A percentile compares a stretch with the other conserved stretches of the same genome.
These are phyloP conservation scores for Solanum virginianum DNA, from an alignment of 257 asterid species.

Conservation along the genomic window DNA sequence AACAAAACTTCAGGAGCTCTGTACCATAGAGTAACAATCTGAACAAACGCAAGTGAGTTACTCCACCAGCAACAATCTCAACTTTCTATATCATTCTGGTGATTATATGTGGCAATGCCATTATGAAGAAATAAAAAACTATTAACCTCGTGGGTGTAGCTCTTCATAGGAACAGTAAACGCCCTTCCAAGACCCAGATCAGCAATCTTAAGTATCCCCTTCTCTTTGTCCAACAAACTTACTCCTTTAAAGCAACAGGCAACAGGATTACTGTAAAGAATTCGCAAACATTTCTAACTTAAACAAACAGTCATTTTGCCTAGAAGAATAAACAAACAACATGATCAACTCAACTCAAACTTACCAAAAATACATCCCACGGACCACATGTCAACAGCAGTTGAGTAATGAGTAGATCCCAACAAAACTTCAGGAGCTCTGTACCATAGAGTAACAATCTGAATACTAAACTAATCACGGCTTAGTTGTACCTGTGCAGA, in stretches of 20 bases:
- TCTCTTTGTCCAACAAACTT: slow-evolving; percentile 91
- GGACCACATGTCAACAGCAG: too few relatives aligned
- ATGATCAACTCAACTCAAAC: too few relatives aligned
- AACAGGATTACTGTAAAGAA: too few relatives aligned
- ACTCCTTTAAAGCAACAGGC: too few relatives aligned
- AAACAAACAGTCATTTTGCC: too few relatives aligned
- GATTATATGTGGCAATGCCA: neutral
- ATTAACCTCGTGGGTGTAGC: slow-evolving; percentile 84
- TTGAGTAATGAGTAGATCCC: too few relatives aligned
- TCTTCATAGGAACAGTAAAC: slow-evolving; percentile 87
- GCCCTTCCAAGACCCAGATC: slow-evolving; percentile 98
- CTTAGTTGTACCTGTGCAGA: slow-evolving; percentile 40
- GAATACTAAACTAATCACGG: neutral
- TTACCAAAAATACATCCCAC: too few relatives aligned
- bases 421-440: too few relatives aligned
- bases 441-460: too few relatives aligned
- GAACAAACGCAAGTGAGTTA: neutral
- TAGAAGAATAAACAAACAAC: too few relatives aligned
- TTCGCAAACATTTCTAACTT: too few relatives aligned
- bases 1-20: slow-evolving; percentile 95
- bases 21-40: slow-evolving; percentile 94
- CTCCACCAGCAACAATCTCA: neutral
- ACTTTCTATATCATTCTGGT: neutral
- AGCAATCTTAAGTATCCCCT: slow-evolving; percentile 82
- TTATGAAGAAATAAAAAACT: neutral